Base-by-base conservation (phyloP, 2,329 filamentous ascomycete species). In the Paraphoma chrysanthemicola region DNA sequence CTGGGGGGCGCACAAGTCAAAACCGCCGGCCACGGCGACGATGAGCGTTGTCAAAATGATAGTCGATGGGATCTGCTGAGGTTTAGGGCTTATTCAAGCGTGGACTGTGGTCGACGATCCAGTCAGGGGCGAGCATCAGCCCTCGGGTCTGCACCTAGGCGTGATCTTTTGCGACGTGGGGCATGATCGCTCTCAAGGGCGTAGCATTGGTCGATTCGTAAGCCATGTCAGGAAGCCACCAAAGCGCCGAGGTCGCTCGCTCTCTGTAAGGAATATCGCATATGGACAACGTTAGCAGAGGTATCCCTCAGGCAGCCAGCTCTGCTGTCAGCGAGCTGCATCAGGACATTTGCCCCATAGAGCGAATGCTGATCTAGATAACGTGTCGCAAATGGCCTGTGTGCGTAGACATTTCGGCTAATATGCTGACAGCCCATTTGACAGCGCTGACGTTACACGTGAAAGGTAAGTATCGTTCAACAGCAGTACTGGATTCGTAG, bases 381-480 rank as follows among this genome's bases (percentile, higher is more conserved):
- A 52, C 52, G 48, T 54, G 51, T 53, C 41, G 49, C 57, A 30
- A 53, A 41, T 41, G 14, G 30, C 18, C 17, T 18, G 33, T 39
- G 29, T 14, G 18, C 10, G 10, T 4, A 23, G 18, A 29, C 36
- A 49, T 16, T 3, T 49, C 17, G 43, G 42, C 31, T 18, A 46
- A n/a, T 14, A 28, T 53, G 66, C 62, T 69, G 60, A 69, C 65
- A 64, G 47, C 16, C 23, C 42, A 43, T 59, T 54, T 60, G 58
- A 53, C 36, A 45, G 43, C 56, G 64, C 64, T 71, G 67, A 69
- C 67, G 53, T 53, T 59, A 65, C 49, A 62, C 54, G 57, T 62
- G 62, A 65, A 51, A 52, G 50, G 53, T 44, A 63, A 62, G 48
- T 49, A 57, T 61, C 47, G 43, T 44, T 38, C 50, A 49, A 57